phyloP scores from a whole-genome alignment of 2,329 filamentous ascomycete genomes.

The Botrytis cinerea region DNA sequence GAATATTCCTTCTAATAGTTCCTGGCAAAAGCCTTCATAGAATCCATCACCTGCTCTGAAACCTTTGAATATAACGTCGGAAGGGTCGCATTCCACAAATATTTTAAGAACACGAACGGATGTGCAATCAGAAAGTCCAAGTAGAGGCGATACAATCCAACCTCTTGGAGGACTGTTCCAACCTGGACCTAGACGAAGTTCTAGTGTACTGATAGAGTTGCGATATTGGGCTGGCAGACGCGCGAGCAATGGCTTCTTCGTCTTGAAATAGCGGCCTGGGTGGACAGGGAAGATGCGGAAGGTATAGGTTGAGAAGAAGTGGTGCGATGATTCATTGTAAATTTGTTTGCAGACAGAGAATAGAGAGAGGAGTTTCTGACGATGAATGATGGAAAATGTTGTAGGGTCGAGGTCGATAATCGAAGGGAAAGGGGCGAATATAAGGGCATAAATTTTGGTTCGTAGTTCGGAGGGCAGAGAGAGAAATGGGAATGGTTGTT shows the following conservation, averaged over 20 bases:
- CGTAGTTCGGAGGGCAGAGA: conserved; percentile 69
- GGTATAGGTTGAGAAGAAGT: conserved; percentile 64
- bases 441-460: conserved; percentile 65
- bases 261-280: conserved; percentile 68
- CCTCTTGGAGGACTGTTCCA: conserved; percentile 70
- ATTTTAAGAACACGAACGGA: conserved; percentile 62
- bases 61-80: conserved; percentile 65
- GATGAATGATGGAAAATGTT: conserved; percentile 63
- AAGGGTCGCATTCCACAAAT: conserved; percentile 73
- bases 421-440: conserved; percentile 55
- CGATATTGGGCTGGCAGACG: conserved; percentile 64
- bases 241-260: conserved; percentile 69
- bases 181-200: conserved; percentile 71
- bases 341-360: conserved; percentile 62
- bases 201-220: conserved; percentile 60
- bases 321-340: conserved; percentile 63
- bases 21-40: conserved; percentile 66
- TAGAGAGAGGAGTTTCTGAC: conserved; percentile 55
- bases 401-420: conserved; percentile 67
- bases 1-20: conserved; percentile 59
- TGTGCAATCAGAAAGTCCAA: conserved; percentile 64
- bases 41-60: conserved; percentile 62
- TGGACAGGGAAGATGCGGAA: conserved; percentile 68
- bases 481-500: conserved; percentile 61
- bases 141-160: conserved; percentile 66